Evolutionary conservation across 495 filamentous ascomycete species (phyloP).

Genomic region (Peziza echinospora): DNA sequence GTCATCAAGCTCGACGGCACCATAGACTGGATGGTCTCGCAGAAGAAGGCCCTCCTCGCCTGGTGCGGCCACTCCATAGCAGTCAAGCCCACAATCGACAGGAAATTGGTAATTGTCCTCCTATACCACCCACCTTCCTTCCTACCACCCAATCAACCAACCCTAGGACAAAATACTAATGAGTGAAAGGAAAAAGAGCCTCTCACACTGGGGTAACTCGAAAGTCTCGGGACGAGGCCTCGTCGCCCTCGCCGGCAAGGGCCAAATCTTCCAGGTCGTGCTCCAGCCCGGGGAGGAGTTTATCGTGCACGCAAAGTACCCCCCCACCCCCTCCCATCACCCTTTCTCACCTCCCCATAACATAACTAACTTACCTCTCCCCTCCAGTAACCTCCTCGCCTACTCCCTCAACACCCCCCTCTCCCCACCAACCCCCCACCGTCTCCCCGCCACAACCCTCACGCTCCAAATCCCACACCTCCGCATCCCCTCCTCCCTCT

Average conservation of each 20-base stretch:
- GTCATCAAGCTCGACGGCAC: conserved; percentile 79
- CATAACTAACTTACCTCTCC: not conserved
- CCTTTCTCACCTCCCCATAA: conserved; percentile 16
- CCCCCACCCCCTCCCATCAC: not conserved
- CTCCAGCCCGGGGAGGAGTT: conserved; percentile 66
- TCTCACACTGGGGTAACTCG: conserved; percentile 82
- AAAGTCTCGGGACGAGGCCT: conserved; percentile 69
- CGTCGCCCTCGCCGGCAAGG: conserved; percentile 59
- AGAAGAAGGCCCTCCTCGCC: conserved; percentile 64
- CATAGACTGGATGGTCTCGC: conserved; percentile 85
- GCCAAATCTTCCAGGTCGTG: conserved; percentile 65
- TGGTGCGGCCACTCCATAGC: conserved; percentile 85
- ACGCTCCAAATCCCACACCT: conserved; percentile 57
- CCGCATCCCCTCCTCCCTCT: conserved; percentile 32
- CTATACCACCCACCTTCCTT: conserved; percentile 1
- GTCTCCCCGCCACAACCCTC: conserved; percentile 55
- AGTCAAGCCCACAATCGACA: conserved; percentile 51
- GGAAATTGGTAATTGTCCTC: conserved; percentile 33
- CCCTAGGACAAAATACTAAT: conserved; percentile 21
- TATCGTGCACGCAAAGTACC: conserved; percentile 41
- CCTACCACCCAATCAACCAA: not conserved
- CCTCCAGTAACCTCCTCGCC: conserved; percentile 56
- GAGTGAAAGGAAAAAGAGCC: conserved; percentile 30
- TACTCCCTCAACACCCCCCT: conserved; percentile 45
- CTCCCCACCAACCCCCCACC: conserved; percentile 55